Base-by-base conservation (phyloP, 2,329 filamentous ascomycete genomes). In the Phialophora macrospora region DNA sequence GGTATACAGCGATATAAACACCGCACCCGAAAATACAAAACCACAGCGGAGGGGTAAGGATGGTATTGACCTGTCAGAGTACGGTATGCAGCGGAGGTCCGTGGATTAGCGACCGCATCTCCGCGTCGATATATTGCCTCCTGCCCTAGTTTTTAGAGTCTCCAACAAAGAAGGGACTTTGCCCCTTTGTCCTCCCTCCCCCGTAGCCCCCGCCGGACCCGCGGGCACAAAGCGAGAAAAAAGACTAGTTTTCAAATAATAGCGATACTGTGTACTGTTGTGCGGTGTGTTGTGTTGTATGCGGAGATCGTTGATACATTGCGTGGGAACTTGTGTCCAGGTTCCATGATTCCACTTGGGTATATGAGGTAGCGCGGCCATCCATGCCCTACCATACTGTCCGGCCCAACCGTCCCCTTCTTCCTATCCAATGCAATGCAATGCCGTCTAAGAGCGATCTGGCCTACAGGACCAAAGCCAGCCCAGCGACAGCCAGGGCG, bases 401-500 rank as follows among this genome's bases (percentile, higher is more conserved):
- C 38, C 38, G 14, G 14, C 38, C 38, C 38, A n/a, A 44, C 38
- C 38, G 14, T 44, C 38, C 38, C 38, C 17, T 17, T 44, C 38
- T n/a, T n/a, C 38, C 38, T 44, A 17, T 17, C 34, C 34, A 17
- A 41, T 41, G 12, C 24, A 12, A 32, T 48, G 3, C 30, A 2
- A 34, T 34, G 12, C 38, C 41, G 12, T 24, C 12, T 30, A 17
- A 20, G 20, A 17, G 11, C 41, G 26, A 38, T 26, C 32, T 12
- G 8, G 41, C 56, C 51, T 69, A 69, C 65, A 69, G 55, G 24
- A 67, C 59, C 51, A 69, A 56, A 46, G 65, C 67, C 64, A 69
- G 60, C n/a, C 67, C 67, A 64, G 67, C 67, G 9, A 67, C 26
- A 28, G 65, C 67, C 46, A 69, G n/a, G 28, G 67, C 67, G 30